Percentiles rank a stretch among this genome's conserved stretches.
phyloP scores from a whole-genome alignment of 805 yeast genomes.

The Suhomyces sp. region DNA sequence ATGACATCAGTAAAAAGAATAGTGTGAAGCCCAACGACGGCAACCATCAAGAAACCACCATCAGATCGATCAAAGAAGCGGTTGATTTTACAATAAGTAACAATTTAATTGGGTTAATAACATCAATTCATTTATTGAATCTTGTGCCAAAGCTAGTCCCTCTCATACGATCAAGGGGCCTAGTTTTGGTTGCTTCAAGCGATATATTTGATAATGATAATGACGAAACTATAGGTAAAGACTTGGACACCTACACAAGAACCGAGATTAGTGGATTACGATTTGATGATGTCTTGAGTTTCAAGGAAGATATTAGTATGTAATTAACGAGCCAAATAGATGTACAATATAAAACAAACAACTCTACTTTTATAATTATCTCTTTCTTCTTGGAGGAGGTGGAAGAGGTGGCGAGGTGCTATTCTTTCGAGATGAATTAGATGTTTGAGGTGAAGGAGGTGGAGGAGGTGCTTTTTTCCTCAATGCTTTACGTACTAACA shows the following conservation, averaged over 20 bases:
- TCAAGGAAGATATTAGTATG: conserved; percentile 51
- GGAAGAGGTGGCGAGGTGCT: conserved; percentile 28
- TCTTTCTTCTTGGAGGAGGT: conserved; percentile 34
- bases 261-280: conserved; percentile 66
- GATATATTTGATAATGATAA: conserved; percentile 28
- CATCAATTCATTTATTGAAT: conserved; percentile 65
- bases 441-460: conserved; percentile 39
- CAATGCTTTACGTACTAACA: conserved; percentile 27
- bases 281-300: conserved; percentile 60
- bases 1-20: conserved; percentile 20
- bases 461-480: conserved; percentile 41
- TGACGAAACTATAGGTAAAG: conserved; percentile 24
- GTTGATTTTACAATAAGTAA: conserved; percentile 75
- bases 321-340: conserved; percentile 8
- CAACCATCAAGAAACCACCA: conserved; percentile 41
- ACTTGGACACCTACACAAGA: conserved; percentile 36
- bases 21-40: conserved; percentile 20
- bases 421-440: not conserved
- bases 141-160: conserved; percentile 75
- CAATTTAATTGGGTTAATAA: conserved; percentile 79
- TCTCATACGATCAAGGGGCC: conserved; percentile 73
- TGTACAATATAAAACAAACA: not conserved
- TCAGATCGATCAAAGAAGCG: conserved; percentile 78
- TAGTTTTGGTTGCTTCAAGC: conserved; percentile 73
- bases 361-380: not conserved